phyloP scores from a whole-genome alignment of 2,329 filamentous ascomycete species.

The Fusarium siculi region DNA sequence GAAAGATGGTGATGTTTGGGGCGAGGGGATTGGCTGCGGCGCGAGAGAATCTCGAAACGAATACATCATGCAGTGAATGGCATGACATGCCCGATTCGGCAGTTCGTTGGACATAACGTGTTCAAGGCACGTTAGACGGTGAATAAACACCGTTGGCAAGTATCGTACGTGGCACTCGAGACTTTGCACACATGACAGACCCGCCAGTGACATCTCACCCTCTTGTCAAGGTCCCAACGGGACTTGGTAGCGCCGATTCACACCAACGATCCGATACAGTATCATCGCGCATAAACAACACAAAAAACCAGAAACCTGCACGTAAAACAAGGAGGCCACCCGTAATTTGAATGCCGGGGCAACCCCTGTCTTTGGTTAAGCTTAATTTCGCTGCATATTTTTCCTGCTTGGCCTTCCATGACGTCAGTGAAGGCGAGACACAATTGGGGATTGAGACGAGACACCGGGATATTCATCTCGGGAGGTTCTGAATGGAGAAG shows the following conservation, averaged over 20 bases:
- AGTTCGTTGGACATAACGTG: neutral
- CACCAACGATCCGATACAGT: slow-evolving; percentile 3
- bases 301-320: neutral
- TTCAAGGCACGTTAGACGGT: neutral
- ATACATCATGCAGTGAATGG: neutral
- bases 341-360: neutral
- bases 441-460: neutral
- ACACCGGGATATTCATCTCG: neutral
- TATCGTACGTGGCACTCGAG: neutral
- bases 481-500: slow-evolving; percentile 3
- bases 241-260: slow-evolving; percentile 1
- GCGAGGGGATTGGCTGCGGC: neutral
- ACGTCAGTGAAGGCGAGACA: neutral
- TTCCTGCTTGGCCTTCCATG: neutral
- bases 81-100: neutral
- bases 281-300: neutral
- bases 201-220: neutral
- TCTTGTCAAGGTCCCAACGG: neutral
- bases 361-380: slow-evolving; percentile 9
- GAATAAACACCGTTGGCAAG: neutral
- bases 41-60: neutral
- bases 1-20: neutral
- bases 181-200: neutral
- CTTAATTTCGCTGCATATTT: slow-evolving; percentile 5
- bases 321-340: slow-evolving; percentile 1